Percentiles rank a stretch among this genome's conserved stretches.
Evolutionary conservation across 1,284 basidiomycete genomes (phyloP).

Genomic region (Ustilago shanxiensis): DNA sequence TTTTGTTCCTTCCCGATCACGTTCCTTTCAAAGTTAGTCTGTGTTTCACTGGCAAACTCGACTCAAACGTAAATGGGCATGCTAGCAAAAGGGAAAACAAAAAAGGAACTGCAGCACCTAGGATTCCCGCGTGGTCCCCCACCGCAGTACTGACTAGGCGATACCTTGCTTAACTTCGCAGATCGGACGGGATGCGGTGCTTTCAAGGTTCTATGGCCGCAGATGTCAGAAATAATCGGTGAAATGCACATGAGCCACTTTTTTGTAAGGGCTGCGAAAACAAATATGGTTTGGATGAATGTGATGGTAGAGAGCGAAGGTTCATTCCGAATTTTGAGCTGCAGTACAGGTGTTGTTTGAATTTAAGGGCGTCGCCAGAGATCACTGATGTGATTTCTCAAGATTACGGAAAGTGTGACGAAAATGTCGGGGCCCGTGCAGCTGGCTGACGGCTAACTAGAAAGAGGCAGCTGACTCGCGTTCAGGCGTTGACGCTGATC

Average conservation of each 20-base stretch:
- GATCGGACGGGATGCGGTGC: constrained; percentile 84
- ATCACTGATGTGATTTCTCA: not conserved
- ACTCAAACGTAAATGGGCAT: not conserved
- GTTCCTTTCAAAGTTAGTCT: too few species aligned
- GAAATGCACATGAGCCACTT: too few species aligned
- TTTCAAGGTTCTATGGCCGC: constrained; percentile 83
- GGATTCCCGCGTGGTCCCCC: constrained; percentile 86
- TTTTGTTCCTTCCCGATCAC: not conserved
- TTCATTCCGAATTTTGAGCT: not conserved
- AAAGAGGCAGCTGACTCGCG: too few species aligned
- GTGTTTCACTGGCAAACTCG: too few species aligned
- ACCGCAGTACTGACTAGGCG: constrained; percentile 85
- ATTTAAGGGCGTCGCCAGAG: not conserved
- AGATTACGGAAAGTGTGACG: too few species aligned
- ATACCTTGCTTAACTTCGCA: constrained; percentile 83
- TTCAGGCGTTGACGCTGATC: too few species aligned
- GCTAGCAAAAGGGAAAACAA: too few species aligned
- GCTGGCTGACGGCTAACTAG: too few species aligned
- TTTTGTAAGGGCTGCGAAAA: not conserved
- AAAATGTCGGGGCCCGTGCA: too few species aligned
- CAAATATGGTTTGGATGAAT: not conserved
- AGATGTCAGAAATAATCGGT: too few species aligned
- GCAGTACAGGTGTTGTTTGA: not conserved
- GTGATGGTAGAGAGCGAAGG: not conserved
- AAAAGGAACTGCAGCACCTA: constrained; percentile 77